Evolutionary conservation across 2,329 filamentous ascomycete genomes (phyloP).

Genomic region (Xylariaceae sp.): DNA sequence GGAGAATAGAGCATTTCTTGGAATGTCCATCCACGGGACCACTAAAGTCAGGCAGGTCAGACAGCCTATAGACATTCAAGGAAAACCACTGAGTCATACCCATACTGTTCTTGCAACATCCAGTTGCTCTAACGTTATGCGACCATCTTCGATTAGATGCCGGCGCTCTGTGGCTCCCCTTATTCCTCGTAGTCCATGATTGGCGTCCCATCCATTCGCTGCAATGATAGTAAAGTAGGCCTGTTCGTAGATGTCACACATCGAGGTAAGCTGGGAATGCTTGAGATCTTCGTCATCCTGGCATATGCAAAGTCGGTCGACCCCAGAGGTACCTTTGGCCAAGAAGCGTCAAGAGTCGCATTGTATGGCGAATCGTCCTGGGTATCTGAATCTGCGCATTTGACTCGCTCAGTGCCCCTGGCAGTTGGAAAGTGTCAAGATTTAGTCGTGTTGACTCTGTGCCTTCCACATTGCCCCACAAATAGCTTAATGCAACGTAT

Average conservation of each 20-base stretch:
- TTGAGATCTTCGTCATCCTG: not conserved
- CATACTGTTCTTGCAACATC: not conserved
- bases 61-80: not conserved
- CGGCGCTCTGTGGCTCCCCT: conserved; percentile 1
- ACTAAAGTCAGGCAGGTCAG: not conserved
- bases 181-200: not conserved
- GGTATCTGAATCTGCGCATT: not conserved
- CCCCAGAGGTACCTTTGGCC: not conserved
- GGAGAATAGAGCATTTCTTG: not conserved
- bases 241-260: not conserved
- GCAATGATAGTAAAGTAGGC: conserved; percentile 1
- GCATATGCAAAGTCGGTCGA: not conserved
- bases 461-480: not conserved
- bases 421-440: not conserved
- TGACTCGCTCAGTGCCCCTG: not conserved
- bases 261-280: not conserved
- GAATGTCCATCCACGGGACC: not conserved
- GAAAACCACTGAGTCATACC: not conserved
- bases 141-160: not conserved
- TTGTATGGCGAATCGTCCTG: not conserved
- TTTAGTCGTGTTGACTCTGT: not conserved
- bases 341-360: not conserved
- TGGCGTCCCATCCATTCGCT: not conserved
- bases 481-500: not conserved
- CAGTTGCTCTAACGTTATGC: not conserved